These are phyloP conservation scores for Trifolium repens DNA, from an alignment of 306 rosid species.

Conservation along the genomic window DNA sequence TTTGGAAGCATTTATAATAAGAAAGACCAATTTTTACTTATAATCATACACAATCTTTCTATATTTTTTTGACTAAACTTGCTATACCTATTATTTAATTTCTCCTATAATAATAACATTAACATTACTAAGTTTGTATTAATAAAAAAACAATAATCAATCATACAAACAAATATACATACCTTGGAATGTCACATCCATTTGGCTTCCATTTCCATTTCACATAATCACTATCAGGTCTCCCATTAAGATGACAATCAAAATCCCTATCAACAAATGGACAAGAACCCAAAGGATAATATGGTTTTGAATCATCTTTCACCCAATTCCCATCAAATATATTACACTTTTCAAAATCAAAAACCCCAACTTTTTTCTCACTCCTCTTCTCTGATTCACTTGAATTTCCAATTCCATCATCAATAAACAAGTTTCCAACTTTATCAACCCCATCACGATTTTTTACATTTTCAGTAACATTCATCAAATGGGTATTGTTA, in stretches of 20 bases:
- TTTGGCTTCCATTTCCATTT: conserved; percentile 97
- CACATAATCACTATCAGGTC: conserved; percentile 74
- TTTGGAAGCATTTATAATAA: background rate
- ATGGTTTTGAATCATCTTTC: conserved; percentile 85
- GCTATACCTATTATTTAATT: background rate
- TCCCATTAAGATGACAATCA: conserved; percentile 77
- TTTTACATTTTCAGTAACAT: conserved; percentile 5
- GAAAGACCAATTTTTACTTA: conserved; percentile 2
- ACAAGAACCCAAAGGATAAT: conserved; percentile 83
- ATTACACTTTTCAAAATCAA: conserved; percentile 56
- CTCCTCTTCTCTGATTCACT: background rate
- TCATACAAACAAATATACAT: background rate
- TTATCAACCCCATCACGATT: conserved; percentile 33
- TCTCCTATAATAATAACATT: background rate
- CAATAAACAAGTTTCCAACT: conserved; percentile 44
- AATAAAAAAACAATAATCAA: conserved; percentile 11
- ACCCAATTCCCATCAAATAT: conserved; percentile 83
- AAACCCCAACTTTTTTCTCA: conserved; percentile 35
- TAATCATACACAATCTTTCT: conserved; percentile 5
- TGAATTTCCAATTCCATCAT: conserved; percentile 36
- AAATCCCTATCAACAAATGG: conserved; percentile 77
- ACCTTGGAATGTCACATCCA: conserved; percentile 88
- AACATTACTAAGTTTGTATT: background rate
- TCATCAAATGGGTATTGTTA: conserved; percentile 35
- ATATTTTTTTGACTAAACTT: conserved; percentile 6